A percentile compares a stretch with the other conserved stretches of the same genome.
phyloP scores from a whole-genome alignment of 805 yeast genomes.

The Saturnispora silvae region DNA sequence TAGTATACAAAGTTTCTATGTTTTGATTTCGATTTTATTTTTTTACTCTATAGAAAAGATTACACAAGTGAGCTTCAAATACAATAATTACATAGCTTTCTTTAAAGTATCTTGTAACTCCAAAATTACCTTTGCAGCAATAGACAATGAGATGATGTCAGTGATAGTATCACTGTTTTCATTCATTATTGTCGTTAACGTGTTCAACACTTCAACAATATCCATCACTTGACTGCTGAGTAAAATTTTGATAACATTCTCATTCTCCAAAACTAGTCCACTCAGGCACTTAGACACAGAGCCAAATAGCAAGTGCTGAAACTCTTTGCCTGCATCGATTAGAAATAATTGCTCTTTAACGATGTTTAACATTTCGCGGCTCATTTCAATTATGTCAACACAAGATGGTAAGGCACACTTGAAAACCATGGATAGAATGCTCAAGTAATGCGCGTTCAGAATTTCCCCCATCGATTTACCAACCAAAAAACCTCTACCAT shows the following conservation, averaged over 20 bases:
- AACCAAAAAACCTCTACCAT: conserved; percentile 30
- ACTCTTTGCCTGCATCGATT: conserved; percentile 1
- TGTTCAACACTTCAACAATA: conserved; percentile 1
- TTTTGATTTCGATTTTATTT: conserved; percentile 1
- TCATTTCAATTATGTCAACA: conserved; percentile 43
- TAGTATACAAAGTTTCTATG: not conserved
- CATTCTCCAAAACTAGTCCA: conserved; percentile 7
- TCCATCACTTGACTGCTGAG: conserved; percentile 1
- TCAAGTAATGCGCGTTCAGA: conserved; percentile 46
- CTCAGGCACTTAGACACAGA: conserved; percentile 8
- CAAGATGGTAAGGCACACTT: conserved; percentile 50
- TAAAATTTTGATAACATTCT: conserved; percentile 4
- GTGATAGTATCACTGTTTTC: conserved; percentile 2
- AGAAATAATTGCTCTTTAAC: conserved; percentile 10
- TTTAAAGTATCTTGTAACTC: conserved; percentile 1
- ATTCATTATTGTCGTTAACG: conserved; percentile 2
- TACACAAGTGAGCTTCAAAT: not conserved
- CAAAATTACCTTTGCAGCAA: not conserved
- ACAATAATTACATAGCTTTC: not conserved
- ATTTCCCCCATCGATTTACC: conserved; percentile 43
- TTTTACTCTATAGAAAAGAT: not conserved
- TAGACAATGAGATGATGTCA: conserved; percentile 1
- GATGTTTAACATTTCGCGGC: conserved; percentile 37
- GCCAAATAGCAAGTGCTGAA: conserved; percentile 10
- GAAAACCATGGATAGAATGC: conserved; percentile 46